Evolutionary conservation across 108 stramenopile species (phyloP), one percentile per base, ranked within the genome.

Genomic region (Skeletonema menzelii): DNA sequence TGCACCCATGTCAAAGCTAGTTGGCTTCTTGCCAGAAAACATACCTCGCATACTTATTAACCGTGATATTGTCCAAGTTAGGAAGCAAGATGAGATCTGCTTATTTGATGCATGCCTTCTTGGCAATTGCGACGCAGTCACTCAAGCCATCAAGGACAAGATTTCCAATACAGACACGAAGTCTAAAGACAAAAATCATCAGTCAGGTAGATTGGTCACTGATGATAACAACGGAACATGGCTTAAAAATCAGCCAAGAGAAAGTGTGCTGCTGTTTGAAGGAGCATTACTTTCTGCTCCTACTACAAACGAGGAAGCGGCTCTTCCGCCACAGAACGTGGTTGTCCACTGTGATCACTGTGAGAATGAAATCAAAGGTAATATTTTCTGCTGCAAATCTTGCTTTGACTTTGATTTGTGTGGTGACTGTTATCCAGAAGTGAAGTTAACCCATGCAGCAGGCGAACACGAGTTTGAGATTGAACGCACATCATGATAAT

Each of bases 341-440:
- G 66, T 91, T 62, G 94, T 90, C 1, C 72, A 88, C 66, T 95
- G 94, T 34, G 91, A 95, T 77, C 84, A 73, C 13, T 95, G 94
- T 42, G 59, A 68, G 15, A 47, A 69, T 17, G 63, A 64, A 62
- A 92, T 95, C 34, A 66, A 27, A 20, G 86, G 84, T 2, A 46
- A 7, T 8, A 87, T 95, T 37, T 82, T 61, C 26, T 85, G 88
- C 67, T 95, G 94, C 64, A 71, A 59, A 22, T 53, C 49, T n/a
- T 95, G 94, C 56, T 95, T 95, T 70, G 94, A 95, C 66, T 95
- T 77, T 63, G 94, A 95, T 79, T 67, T 95, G n/a, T 95, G 94
- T 66, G 28, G 59, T 5, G 62, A 35, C n/a, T 95, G 94, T 53
- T 91, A 77, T 72, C 86, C 84, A 15, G 69, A 27, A 8, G 17